A percentile compares a stretch with the other conserved stretches of the same genome.
Evolutionary conservation across 164 flowering plant species (phyloP).

Genomic region (Kalanchoe fedtschenkoi): DNA sequence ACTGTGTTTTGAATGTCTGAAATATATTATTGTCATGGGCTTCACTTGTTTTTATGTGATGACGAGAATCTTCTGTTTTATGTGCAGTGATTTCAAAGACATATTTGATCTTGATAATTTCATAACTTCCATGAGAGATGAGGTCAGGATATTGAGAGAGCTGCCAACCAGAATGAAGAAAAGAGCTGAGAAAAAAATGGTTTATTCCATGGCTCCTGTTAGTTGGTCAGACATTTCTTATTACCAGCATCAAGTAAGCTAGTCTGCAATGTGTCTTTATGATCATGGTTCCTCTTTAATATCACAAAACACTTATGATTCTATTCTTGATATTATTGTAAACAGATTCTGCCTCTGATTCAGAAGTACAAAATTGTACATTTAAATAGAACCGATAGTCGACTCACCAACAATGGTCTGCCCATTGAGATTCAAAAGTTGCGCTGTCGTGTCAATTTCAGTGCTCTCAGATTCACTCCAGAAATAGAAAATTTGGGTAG

Average conservation of each 20-base stretch:
- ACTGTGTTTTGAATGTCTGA: not conserved
- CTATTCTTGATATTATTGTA: not conserved
- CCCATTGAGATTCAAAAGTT: slow-evolving; percentile 41
- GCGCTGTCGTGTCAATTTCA: slow-evolving; percentile 44
- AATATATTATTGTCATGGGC: not conserved
- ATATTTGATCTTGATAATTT: slow-evolving; percentile 92
- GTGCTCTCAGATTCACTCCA: slow-evolving; percentile 38
- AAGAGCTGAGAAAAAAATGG: slow-evolving; percentile 47
- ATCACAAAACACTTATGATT: not conserved
- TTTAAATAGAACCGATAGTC: slow-evolving; percentile 43
- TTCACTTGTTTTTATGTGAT: not conserved
- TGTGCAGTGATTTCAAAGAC: slow-evolving; percentile 75
- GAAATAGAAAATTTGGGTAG: slow-evolving; percentile 46
- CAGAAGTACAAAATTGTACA: slow-evolving; percentile 39
- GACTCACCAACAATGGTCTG: slow-evolving; percentile 53
- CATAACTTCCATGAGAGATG: slow-evolving; percentile 77
- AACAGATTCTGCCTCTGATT: slow-evolving; percentile 65
- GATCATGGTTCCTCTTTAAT: not conserved
- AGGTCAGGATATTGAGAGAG: slow-evolving; percentile 71
- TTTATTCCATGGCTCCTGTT: slow-evolving; percentile 69
- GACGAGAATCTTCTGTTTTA: not conserved
- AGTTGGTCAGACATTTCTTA: slow-evolving; percentile 90
- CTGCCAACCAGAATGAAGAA: slow-evolving; percentile 74
- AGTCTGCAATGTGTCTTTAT: not conserved
- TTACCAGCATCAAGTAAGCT: slow-evolving; percentile 54